Percentiles rank a stretch among this genome's conserved stretches.
Evolutionary conservation across 1,139 yeast species (phyloP).

Genomic region (Waltiozyma sp.): DNA sequence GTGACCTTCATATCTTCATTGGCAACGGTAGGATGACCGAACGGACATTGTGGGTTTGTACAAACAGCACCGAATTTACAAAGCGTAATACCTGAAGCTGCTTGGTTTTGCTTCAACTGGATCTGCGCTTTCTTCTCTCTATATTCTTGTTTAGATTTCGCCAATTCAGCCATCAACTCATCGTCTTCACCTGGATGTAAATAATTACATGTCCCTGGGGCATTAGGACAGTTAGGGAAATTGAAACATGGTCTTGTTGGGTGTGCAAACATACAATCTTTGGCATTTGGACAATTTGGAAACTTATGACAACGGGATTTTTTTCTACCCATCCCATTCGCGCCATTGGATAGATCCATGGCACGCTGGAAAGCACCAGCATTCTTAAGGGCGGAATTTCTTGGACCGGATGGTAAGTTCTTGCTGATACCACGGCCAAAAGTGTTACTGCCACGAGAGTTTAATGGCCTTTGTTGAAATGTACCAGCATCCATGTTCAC

Average conservation of each 20-base stretch:
- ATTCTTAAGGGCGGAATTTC: conserved; percentile 15
- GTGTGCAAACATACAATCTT: conserved; percentile 64
- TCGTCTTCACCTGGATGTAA: conserved; percentile 81
- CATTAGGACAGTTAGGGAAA: conserved; percentile 72
- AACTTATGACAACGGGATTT: conserved; percentile 66
- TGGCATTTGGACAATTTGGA: conserved; percentile 55
- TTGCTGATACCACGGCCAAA: conserved; percentile 8
- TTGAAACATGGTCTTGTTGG: conserved; percentile 68
- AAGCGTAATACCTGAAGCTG: conserved; percentile 36
- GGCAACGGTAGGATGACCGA: conserved; percentile 87
- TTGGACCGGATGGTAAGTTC: conserved; percentile 5
- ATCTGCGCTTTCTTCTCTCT: conserved; percentile 18
- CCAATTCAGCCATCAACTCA: conserved; percentile 54
- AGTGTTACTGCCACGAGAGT: no score
- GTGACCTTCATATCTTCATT: conserved; percentile 62
- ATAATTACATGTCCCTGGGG: conserved; percentile 73
- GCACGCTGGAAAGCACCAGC: conserved; percentile 17
- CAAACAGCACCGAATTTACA: conserved; percentile 74
- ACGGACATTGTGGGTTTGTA: conserved; percentile 69
- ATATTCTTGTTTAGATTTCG: conserved; percentile 42
- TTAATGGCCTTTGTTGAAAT: no score
- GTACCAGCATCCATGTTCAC: neutral
- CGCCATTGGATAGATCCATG: conserved; percentile 11
- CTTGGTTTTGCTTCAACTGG: conserved; percentile 20
- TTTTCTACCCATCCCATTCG: conserved; percentile 24